Evolutionary conservation across 2,329 filamentous ascomycete species (phyloP).

Genomic region (Juglanconis oblonga): DNA sequence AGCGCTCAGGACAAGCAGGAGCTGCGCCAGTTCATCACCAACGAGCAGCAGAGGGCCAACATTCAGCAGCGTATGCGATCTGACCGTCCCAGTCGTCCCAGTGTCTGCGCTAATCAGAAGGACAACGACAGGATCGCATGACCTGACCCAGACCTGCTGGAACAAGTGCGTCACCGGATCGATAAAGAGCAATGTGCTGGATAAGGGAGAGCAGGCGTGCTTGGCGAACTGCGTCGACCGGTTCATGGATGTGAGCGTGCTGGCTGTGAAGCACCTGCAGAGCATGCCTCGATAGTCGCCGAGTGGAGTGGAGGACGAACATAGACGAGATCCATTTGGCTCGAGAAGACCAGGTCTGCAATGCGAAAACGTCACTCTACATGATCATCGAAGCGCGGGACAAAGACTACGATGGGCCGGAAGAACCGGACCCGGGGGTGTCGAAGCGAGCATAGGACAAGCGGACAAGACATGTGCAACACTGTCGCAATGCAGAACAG

Average conservation of each 20-base stretch:
- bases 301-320: not conserved
- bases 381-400: too few relatives aligned
- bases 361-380: too few relatives aligned
- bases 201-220: slow-evolving; percentile 76
- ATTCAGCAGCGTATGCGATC: slow-evolving; percentile 53
- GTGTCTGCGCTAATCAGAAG: not conserved
- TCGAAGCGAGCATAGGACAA: too few relatives aligned
- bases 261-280: slow-evolving; percentile 83
- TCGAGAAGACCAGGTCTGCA: too few relatives aligned
- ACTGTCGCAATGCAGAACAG: not conserved
- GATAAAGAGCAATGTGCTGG: slow-evolving; percentile 70
- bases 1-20: slow-evolving; percentile 81
- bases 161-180: slow-evolving; percentile 82
- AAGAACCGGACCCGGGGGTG: too few relatives aligned
- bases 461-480: too few relatives aligned
- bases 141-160: slow-evolving; percentile 77
- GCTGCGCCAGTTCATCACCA: slow-evolving; percentile 79
- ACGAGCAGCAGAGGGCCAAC: slow-evolving; percentile 80
- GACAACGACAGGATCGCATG: slow-evolving; percentile 45
- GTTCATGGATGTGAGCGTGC: slow-evolving; percentile 83
- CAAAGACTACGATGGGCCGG: too few relatives aligned
- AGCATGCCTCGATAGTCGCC: slow-evolving; percentile 39
- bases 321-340: too few relatives aligned
- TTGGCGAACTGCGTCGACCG: slow-evolving; percentile 90
- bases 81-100: not conserved